phyloP scores from a whole-genome alignment of 2,329 filamentous ascomycete genomes.

The Neofusicoccum umdonicola region DNA sequence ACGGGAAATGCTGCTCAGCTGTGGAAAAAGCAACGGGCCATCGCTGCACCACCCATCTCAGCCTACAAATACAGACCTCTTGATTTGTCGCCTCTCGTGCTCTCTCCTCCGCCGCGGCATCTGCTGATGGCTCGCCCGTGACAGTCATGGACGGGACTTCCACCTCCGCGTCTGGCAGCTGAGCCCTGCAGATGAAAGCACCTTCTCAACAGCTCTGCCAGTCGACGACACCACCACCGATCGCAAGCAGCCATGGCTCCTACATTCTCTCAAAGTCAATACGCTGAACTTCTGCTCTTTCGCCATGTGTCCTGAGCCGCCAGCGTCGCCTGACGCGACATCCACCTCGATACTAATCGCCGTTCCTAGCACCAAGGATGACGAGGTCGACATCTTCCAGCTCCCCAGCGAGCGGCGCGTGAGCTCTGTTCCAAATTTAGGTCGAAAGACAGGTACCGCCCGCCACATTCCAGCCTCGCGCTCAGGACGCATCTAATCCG shows the following conservation, averaged over 20 bases:
- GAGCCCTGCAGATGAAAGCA: constrained; percentile 56
- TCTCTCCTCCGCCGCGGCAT: neutral
- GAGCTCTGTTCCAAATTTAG: constrained; percentile 53
- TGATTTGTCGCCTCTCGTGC: neutral
- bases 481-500: neutral
- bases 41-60: too few species aligned
- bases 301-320: constrained; percentile 52
- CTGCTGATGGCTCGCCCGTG: neutral
- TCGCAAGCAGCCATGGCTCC: constrained; percentile 72
- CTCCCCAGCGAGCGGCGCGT: constrained; percentile 72
- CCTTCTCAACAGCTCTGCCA: constrained; percentile 67
- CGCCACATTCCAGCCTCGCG: neutral
- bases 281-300: constrained; percentile 95
- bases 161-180: constrained; percentile 84
- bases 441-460: constrained; percentile 42
- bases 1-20: neutral
- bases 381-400: constrained; percentile 74
- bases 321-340: constrained; percentile 20
- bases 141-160: constrained; percentile 86
- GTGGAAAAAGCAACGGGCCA: neutral
- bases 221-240: constrained; percentile 57
- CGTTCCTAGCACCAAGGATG: constrained; percentile 60
- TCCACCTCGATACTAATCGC: constrained; percentile 57
- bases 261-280: constrained; percentile 81
- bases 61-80: neutral